These are phyloP conservation scores for Cytospora paraplurivora DNA, from an alignment of 2,329 filamentous ascomycete species.

Conservation along the genomic window DNA sequence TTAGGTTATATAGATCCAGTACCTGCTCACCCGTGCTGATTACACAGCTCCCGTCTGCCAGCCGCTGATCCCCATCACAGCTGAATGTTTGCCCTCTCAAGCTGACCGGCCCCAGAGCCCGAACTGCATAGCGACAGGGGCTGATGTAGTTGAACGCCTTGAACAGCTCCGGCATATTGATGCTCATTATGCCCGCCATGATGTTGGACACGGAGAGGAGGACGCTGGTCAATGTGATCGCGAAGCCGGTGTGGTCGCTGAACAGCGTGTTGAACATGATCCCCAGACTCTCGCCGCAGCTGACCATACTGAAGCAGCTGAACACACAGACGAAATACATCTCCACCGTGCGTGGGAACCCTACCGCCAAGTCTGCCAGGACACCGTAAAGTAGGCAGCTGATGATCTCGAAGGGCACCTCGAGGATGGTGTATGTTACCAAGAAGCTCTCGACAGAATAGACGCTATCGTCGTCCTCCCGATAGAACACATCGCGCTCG, in stretches of 20 bases:
- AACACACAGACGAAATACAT: conserved; percentile 71
- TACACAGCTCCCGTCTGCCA: conserved; percentile 63
- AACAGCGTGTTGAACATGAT: conserved; percentile 83
- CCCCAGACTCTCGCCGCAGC: conserved; percentile 73
- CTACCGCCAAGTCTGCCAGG: conserved; percentile 64
- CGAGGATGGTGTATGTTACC: conserved; percentile 67
- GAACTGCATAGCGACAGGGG: conserved; percentile 69
- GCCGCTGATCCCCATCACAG: conserved; percentile 61
- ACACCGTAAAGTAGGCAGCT: conserved; percentile 67
- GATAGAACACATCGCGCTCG: conserved; percentile 76
- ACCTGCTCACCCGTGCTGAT: conserved; percentile 69
- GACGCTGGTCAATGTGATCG: conserved; percentile 71
- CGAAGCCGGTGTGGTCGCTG: conserved; percentile 69
- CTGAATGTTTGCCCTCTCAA: conserved; percentile 63
- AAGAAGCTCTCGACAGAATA: conserved; percentile 74
- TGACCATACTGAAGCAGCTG: conserved; percentile 72
- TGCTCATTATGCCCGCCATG: conserved; percentile 71
- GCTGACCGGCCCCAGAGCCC: conserved; percentile 67
- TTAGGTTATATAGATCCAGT: conserved; percentile 65
- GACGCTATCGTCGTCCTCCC: conserved; percentile 72
- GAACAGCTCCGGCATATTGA: conserved; percentile 68
- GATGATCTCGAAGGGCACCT: conserved; percentile 71
- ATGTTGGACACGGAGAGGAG: conserved; percentile 70
- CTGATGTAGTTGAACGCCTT: conserved; percentile 71
- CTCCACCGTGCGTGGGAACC: conserved; percentile 61